Percentiles rank a stretch among this genome's conserved stretches.
Evolutionary conservation across 2,329 filamentous ascomycete species (phyloP).

Genomic region (Aspergillus tamarii): DNA sequence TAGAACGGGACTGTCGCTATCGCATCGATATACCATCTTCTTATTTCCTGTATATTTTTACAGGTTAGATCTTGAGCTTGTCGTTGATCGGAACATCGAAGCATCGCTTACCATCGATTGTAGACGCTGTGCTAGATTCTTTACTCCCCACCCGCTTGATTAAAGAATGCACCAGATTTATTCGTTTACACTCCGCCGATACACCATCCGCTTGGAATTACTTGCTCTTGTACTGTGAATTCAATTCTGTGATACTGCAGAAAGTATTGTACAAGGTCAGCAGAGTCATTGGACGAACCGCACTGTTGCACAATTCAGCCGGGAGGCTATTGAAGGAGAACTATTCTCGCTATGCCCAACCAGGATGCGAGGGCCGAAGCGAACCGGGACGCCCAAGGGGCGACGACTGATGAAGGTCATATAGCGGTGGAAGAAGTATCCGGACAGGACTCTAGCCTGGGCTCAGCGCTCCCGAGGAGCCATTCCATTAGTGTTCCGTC

Average conservation of each 20-base stretch:
- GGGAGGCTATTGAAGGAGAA: neutral
- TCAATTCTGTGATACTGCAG: neutral
- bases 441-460: neutral
- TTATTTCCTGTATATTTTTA: neutral
- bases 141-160: neutral
- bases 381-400: slow-evolving; percentile 14
- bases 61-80: neutral
- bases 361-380: slow-evolving; percentile 18
- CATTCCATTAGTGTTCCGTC: slow-evolving; percentile 19
- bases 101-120: neutral
- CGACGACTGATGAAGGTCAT: slow-evolving; percentile 12
- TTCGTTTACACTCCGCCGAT: neutral
- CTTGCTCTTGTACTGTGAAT: neutral
- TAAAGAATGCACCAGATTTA: neutral
- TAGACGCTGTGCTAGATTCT: neutral
- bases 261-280: neutral
- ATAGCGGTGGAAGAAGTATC: slow-evolving; percentile 7
- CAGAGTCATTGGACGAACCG: neutral
- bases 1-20: neutral
- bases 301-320: neutral
- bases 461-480: slow-evolving; percentile 14
- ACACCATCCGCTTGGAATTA: neutral
- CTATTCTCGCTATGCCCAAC: slow-evolving; percentile 20
- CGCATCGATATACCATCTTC: neutral
- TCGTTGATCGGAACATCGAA: neutral